phyloP scores from a whole-genome alignment of 228 moss, liverwort and hornwort genomes.

The Sphagnum magellanicum region DNA sequence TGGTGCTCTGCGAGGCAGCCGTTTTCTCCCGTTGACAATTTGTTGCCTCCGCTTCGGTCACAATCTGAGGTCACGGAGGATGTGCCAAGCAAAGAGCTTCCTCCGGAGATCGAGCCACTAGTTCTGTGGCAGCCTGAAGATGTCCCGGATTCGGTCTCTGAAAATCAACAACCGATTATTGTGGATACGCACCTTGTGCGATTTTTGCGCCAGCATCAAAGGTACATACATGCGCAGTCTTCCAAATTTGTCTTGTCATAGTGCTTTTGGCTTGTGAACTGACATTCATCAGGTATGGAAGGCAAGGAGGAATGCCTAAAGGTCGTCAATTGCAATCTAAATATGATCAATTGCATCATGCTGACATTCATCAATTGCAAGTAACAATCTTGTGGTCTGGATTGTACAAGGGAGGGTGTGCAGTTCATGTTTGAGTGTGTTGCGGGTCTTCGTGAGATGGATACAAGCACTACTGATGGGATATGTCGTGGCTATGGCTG shows the following conservation, averaged over 20 bases:
- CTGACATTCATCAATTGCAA: background rate
- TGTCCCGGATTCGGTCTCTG: conserved; percentile 29
- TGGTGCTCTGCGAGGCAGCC: conserved; percentile 68
- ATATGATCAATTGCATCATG: no score
- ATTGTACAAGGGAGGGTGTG: conserved; percentile 81
- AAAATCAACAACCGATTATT: conserved; percentile 48
- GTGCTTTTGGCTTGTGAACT: background rate
- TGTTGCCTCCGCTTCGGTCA: conserved; percentile 28
- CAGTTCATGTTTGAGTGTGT: conserved; percentile 99
- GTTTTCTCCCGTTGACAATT: conserved; percentile 53
- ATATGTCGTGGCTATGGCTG: conserved; percentile 65
- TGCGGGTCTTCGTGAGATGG: conserved; percentile 73
- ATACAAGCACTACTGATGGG: conserved; percentile 46
- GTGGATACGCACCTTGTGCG: conserved; percentile 77
- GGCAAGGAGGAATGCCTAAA: no score
- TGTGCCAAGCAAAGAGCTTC: conserved; percentile 52
- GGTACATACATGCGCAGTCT: conserved; percentile 21
- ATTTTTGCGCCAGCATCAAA: conserved; percentile 84
- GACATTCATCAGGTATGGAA: no score
- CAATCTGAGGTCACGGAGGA: conserved; percentile 34
- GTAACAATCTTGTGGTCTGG: background rate
- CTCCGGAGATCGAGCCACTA: conserved; percentile 79
- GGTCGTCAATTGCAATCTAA: no score
- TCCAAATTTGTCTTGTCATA: background rate
- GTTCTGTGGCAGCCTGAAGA: conserved; percentile 82